A percentile compares a stretch with the other conserved stretches of the same genome.
Evolutionary conservation across 495 filamentous ascomycete species (phyloP).

Genomic region (Recurvomyces mirabilis): DNA sequence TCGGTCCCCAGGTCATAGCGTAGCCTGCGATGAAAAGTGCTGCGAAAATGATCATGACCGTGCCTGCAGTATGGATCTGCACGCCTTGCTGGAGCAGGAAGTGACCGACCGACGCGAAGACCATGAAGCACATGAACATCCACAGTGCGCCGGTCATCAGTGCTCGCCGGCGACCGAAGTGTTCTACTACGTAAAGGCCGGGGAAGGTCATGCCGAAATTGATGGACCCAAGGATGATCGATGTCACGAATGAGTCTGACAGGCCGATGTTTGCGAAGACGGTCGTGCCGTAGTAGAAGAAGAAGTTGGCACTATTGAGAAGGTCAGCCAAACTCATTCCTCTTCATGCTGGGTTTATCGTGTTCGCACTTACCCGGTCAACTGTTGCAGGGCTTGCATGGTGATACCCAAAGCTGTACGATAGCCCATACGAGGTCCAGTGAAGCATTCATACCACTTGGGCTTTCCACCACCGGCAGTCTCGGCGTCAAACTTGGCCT

Average conservation of each 20-base stretch:
- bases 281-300: conserved; percentile 38
- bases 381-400: conserved; percentile 61
- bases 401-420: conserved; percentile 57
- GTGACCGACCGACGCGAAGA: conserved; percentile 31
- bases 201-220: conserved; percentile 31
- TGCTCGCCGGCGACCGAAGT: conserved; percentile 27
- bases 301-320: conserved; percentile 50
- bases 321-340: no score
- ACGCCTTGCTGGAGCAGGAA: conserved; percentile 24
- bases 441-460: conserved; percentile 21
- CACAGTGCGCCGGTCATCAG: conserved; percentile 28
- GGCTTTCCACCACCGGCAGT: conserved; percentile 29
- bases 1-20: conserved; percentile 69
- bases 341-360: not conserved
- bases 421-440: conserved; percentile 55
- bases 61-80: conserved; percentile 39
- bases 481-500: conserved; percentile 40
- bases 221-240: conserved; percentile 16
- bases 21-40: conserved; percentile 51
- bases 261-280: conserved; percentile 28
- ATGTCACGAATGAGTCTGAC: conserved; percentile 25
- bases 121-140: conserved; percentile 32
- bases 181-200: conserved; percentile 32
- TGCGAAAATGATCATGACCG: conserved; percentile 65
- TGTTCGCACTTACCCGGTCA: no score